Evolutionary conservation across 75 land plant genomes (phyloP), one percentile per base, ranked within the genome.

Genomic region (Cunninghamia lanceolata): DNA sequence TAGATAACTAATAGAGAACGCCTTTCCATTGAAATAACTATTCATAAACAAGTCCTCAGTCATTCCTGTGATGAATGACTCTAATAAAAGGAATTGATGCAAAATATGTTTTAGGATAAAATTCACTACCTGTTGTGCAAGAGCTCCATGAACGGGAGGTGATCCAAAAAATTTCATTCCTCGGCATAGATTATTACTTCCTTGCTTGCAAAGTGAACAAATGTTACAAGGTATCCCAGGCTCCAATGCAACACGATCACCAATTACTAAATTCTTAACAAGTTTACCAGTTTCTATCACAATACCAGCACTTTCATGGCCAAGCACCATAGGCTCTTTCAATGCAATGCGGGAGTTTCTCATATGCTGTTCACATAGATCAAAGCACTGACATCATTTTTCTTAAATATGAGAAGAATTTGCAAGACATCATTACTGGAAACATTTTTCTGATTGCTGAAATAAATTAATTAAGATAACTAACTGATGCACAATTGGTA

Each of bases 181-280:
- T 38, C 68, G 83, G 82, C 92, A 91, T 47, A 91, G 50, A 71
- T 91, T 91, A 85, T 89, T 52, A 28, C 63, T 52, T 63, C 92
- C 92, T 32, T 86, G 87, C 82, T 91, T 95, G 93, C 99, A 97
- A 34, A 76, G 88, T 16, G 86, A 53, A 74, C 99, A 97, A 34
- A 30, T 43, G 38, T 83, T 56, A 82, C 92, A 91, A 19, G 92
- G 71, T 36, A 91, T 75, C 0, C 92, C 91, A 17, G 91, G 92
- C 83, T 91, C 92, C 86, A 91, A 52, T 32, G 92, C 92, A 46
- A 91, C 91, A 10, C 84, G 88, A 53, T 90, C 91, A 15, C 91
- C 91, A 17, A 89, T 78, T 4, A 40, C 85, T 83, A 90, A 82
- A 84, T 89, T 84, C 82, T 71, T 83, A 38, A 90, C 91, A 40